phyloP scores from a whole-genome alignment of 805 yeast species.

The Kluyveromyces dobzhanskii region DNA sequence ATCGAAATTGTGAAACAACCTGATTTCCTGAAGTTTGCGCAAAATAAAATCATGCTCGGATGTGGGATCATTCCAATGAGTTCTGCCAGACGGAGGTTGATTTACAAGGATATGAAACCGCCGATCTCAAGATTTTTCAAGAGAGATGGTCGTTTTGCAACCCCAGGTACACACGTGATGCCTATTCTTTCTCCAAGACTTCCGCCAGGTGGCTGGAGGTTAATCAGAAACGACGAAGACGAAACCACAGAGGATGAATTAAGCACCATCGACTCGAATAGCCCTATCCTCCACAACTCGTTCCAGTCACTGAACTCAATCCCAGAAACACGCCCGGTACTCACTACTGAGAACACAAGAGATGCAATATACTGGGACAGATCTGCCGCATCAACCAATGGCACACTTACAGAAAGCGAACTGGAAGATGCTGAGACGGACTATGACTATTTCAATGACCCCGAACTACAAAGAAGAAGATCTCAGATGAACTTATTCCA shows the following conservation, averaged over 20 bases:
- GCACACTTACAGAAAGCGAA: neutral
- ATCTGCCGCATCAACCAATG: constrained; percentile 17
- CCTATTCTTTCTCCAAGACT: constrained; percentile 22
- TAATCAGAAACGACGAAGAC: constrained; percentile 19
- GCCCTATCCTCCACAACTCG: constrained; percentile 2
- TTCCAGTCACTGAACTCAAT: constrained; percentile 1
- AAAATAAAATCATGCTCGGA: constrained; percentile 33
- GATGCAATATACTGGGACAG: constrained; percentile 29
- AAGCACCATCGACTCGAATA: neutral
- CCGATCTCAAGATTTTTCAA: constrained; percentile 28
- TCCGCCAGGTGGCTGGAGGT: constrained; percentile 30
- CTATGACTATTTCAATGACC: constrained; percentile 25
- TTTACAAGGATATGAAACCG: constrained; percentile 27
- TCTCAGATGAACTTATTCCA: constrained; percentile 22
- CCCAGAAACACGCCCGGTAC: neutral
- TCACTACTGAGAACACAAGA: constrained; percentile 7
- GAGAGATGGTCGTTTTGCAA: constrained; percentile 23
- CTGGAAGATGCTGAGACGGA: constrained; percentile 19
- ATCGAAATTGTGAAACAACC: constrained; percentile 33
- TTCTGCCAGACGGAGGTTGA: constrained; percentile 19
- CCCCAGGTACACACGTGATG: constrained; percentile 11
- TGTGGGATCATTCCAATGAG: constrained; percentile 27
- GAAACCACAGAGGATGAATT: constrained; percentile 6
- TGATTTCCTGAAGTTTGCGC: constrained; percentile 32
- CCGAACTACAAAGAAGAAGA: constrained; percentile 26